Conservation (phyloP, 2,329 filamentous ascomycete genomes). For the Pyrenochaeta sp. region DNA sequence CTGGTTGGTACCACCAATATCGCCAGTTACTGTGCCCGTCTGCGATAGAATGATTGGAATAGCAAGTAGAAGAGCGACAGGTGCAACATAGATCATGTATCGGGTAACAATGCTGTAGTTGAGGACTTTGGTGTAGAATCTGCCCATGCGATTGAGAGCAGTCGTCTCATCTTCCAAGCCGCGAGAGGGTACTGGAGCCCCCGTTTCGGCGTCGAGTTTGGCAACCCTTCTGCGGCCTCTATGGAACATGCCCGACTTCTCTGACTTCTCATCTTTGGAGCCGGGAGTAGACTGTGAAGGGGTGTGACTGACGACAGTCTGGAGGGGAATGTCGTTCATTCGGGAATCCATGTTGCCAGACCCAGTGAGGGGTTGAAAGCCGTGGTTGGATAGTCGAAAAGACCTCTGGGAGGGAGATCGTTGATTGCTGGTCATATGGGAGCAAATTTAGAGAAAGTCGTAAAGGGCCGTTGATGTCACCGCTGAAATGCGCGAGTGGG, state of each 20-base stretch:
- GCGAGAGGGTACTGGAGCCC: conserved; percentile 31
- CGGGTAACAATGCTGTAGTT: conserved; percentile 69
- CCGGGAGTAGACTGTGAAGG: conserved; percentile 44
- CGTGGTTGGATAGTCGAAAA: conserved; percentile 44
- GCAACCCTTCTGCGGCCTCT: conserved; percentile 39
- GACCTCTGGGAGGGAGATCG: conserved; percentile 42
- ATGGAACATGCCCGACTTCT: conserved; percentile 51
- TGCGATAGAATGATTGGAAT: conserved; percentile 70
- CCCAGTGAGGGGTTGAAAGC: conserved; percentile 45
- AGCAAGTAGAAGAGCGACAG: conserved; percentile 64
- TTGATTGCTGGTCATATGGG: conserved; percentile 27
- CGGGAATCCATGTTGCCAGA: conserved; percentile 51
- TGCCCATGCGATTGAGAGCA: conserved; percentile 64
- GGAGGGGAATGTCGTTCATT: conserved; percentile 68
- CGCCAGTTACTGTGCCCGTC: conserved; percentile 47
- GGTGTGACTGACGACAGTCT: conserved; percentile 60
- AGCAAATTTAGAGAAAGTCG: conserved; percentile 11
- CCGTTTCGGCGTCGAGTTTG: conserved; percentile 39
- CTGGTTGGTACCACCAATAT: conserved; percentile 63
- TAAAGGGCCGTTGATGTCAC: conserved; percentile 21
- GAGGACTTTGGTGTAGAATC: conserved; percentile 66
- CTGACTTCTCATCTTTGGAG: conserved; percentile 41
- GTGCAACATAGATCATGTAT: conserved; percentile 69
- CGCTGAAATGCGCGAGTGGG: conserved; percentile 15
- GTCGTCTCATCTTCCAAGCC: conserved; percentile 61